phyloP scores from a whole-genome alignment of 192 early-diverging fungal species.

The Helicostylum pulchrum region DNA sequence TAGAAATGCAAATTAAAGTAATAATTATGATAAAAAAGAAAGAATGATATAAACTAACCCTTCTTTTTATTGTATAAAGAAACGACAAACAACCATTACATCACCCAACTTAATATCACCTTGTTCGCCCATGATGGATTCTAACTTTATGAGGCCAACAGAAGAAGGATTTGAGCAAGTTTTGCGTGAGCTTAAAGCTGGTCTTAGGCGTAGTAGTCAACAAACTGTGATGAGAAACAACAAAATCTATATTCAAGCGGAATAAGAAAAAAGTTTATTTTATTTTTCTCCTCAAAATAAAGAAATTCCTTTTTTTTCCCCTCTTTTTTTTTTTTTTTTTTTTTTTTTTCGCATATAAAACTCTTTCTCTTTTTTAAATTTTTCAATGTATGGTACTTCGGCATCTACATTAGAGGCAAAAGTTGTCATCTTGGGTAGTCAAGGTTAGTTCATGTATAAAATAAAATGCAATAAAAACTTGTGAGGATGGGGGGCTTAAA shows the following conservation, averaged over 20 bases:
- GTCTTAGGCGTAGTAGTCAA: slow-evolving; percentile 16
- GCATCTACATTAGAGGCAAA: slow-evolving; percentile 63
- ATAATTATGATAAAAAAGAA: not conserved
- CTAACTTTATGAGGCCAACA: not conserved
- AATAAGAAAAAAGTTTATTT: slow-evolving; percentile 3
- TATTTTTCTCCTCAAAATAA: not conserved
- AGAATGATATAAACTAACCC: not conserved
- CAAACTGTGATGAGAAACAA: not conserved
- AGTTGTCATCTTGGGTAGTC: slow-evolving; percentile 72
- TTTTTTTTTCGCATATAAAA: not conserved
- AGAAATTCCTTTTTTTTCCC: slow-evolving; percentile 1
- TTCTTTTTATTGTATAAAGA: not conserved
- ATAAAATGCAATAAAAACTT: not conserved
- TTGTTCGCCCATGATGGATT: not conserved
- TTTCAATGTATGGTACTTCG: slow-evolving; percentile 17
- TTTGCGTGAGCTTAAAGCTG: slow-evolving; percentile 26
- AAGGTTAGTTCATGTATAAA: slow-evolving; percentile 40
- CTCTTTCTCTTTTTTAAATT: not conserved
- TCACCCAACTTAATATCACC: not conserved
- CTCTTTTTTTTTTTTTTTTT: slow-evolving; percentile 12
- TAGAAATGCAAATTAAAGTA: slow-evolving; percentile 16
- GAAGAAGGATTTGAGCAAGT: slow-evolving; percentile 25
- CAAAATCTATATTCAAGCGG: not conserved
- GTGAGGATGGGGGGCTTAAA: not conserved
- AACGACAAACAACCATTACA: not conserved